These are phyloP conservation scores for Parsonsia alboflavescens DNA, from an alignment of 257 asterid species.

Conservation along the genomic window DNA sequence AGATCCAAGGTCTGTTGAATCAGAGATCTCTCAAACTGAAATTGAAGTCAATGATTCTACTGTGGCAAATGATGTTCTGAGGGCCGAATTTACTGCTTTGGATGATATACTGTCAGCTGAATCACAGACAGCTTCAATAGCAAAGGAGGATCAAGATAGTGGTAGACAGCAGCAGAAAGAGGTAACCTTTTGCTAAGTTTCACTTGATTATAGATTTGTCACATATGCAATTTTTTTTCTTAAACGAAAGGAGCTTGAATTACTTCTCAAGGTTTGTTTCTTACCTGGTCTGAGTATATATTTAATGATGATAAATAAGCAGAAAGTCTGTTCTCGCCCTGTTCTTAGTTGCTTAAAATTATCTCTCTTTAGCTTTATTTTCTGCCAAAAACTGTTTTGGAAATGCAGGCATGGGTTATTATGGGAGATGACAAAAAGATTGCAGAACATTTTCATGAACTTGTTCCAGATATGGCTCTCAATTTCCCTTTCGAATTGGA, in stretches of 20 bases:
- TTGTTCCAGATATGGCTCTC: slow-evolving; percentile 97
- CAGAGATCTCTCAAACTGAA: slow-evolving; percentile 40
- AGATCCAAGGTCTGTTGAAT: slow-evolving; percentile 28
- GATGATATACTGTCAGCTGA: slow-evolving; percentile 73
- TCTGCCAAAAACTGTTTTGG: neutral
- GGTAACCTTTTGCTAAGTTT: slow-evolving; percentile 34
- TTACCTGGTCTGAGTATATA: neutral
- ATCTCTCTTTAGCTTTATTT: neutral
- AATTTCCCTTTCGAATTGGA: slow-evolving; percentile 89
- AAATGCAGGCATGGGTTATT: slow-evolving; percentile 69
- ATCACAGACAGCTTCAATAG: slow-evolving; percentile 34
- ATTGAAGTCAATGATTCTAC: slow-evolving; percentile 33
- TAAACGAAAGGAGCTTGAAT: neutral
- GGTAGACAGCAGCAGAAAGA: slow-evolving; percentile 48
- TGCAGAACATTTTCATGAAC: slow-evolving; percentile 64
- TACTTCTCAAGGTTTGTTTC: neutral
- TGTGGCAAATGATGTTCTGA: slow-evolving; percentile 31
- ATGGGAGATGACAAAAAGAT: slow-evolving; percentile 57
- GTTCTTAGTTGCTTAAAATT: neutral
- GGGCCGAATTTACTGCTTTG: slow-evolving; percentile 45
- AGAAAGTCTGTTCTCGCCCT: neutral
- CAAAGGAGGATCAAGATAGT: slow-evolving; percentile 38
- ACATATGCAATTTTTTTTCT: neutral
- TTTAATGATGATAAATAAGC: neutral
- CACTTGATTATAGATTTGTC: slow-evolving; percentile 3